Evolutionary conservation across 192 early-diverging fungal species (phyloP).

Genomic region (Coemansia sp.): DNA sequence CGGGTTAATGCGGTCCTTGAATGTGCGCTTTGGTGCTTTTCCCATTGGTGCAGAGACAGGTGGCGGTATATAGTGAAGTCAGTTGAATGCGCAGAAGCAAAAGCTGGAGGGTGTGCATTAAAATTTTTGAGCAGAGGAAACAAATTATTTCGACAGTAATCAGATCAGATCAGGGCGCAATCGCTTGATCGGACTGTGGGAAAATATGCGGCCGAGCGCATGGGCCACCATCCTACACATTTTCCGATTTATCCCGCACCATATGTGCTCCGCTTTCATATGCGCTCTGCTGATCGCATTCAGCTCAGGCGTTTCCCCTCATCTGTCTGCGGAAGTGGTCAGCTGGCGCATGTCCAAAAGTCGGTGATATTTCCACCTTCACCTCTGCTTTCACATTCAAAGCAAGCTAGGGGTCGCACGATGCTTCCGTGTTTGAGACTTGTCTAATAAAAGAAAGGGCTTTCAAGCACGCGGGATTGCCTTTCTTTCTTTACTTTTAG

Average conservation of each 20-base stretch:
- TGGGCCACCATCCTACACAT: background rate
- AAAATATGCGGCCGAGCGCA: constrained; percentile 2
- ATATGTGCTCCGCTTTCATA: background rate
- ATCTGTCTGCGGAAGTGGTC: no score
- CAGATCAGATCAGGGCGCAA: no score
- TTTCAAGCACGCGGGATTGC: background rate
- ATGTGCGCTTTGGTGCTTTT: constrained; percentile 44
- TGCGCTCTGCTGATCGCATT: background rate
- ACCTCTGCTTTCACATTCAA: no score
- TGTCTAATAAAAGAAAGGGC: background rate
- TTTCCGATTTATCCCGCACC: constrained; percentile 1
- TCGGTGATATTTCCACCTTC: background rate
- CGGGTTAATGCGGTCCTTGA: constrained; percentile 46
- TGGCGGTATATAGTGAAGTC: no score
- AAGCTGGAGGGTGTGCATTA: background rate
- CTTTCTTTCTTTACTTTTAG: background rate
- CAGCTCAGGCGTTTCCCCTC: background rate
- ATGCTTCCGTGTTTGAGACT: background rate
- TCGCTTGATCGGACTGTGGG: background rate
- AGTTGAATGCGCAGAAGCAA: background rate
- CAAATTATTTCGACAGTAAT: no score
- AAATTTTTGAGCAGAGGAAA: background rate
- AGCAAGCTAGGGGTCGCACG: no score
- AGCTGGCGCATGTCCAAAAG: no score
- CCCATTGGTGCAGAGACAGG: no score